Conservation (phyloP, 1,139 yeast genomes). For the Blastobotrys elegans region DNA sequence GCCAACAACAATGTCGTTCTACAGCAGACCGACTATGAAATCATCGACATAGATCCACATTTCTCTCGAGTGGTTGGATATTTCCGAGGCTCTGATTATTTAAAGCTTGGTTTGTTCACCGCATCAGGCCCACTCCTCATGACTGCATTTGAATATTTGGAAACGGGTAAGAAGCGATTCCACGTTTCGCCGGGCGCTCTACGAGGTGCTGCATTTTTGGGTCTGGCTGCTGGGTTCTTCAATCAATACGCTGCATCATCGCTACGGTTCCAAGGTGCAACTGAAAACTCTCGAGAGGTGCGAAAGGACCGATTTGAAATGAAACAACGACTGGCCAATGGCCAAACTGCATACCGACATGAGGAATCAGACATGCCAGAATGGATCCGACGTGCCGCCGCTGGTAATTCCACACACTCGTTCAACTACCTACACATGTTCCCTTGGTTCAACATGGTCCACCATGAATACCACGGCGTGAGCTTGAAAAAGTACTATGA, state of each 20-base stretch:
- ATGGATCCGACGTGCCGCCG: conserved; percentile 70
- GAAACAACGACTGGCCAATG: conserved; percentile 61
- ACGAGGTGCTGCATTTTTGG: conserved; percentile 54
- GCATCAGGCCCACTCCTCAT: conserved; percentile 62
- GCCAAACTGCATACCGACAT: conserved; percentile 60
- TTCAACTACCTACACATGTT: conserved; percentile 55
- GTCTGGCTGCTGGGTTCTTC: conserved; percentile 67
- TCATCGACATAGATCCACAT: conserved; percentile 77
- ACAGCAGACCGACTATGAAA: conserved; percentile 35
- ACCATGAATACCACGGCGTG: conserved; percentile 82
- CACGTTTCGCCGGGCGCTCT: conserved; percentile 54
- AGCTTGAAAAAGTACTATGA: conserved; percentile 66
- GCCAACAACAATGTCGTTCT: conserved; percentile 29
- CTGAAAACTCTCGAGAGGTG: conserved; percentile 71
- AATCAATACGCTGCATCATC: conserved; percentile 59
- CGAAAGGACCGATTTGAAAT: conserved; percentile 68
- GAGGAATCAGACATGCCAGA: conserved; percentile 53
- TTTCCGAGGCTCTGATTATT: conserved; percentile 65
- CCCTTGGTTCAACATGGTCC: conserved; percentile 80
- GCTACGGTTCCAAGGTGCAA: conserved; percentile 72
- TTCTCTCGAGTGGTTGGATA: conserved; percentile 67
- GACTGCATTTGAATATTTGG: conserved; percentile 51
- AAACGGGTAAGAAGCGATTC: conserved; percentile 51
- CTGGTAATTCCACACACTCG: conserved; percentile 75
- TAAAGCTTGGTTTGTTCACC: conserved; percentile 57